Evolutionary conservation across 1,284 basidiomycete genomes (phyloP).

Genomic region (Trichosporon ovoides): DNA sequence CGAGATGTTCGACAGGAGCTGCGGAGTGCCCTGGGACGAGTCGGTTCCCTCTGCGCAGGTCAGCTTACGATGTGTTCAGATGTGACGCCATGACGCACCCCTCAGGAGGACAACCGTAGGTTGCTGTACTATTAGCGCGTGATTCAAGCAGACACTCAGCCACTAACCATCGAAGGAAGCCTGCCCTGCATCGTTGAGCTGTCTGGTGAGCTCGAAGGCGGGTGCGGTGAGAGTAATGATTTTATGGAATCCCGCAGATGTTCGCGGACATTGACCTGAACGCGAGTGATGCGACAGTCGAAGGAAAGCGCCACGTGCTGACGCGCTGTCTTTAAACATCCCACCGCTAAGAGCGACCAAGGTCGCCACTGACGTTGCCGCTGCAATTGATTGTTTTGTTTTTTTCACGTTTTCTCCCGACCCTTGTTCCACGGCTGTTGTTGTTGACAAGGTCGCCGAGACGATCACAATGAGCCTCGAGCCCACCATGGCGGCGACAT

Average conservation of each 20-base stretch:
- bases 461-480: background rate
- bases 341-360: background rate
- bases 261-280: slow-evolving; percentile 4
- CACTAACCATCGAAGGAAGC: slow-evolving; percentile 46
- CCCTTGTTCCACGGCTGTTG: background rate
- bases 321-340: background rate
- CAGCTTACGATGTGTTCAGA: background rate
- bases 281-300: slow-evolving; percentile 5
- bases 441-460: background rate
- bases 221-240: slow-evolving; percentile 5
- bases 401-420: slow-evolving; percentile 2
- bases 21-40: slow-evolving; percentile 88
- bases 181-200: slow-evolving; percentile 40
- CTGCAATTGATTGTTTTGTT: background rate
- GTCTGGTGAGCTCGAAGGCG: slow-evolving; percentile 4
- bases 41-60: slow-evolving; percentile 77
- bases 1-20: slow-evolving; percentile 92
- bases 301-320: slow-evolving; percentile 2
- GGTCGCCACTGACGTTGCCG: background rate
- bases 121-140: slow-evolving; percentile 58
- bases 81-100: slow-evolving; percentile 32
- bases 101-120: slow-evolving; percentile 87
- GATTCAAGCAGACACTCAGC: background rate
- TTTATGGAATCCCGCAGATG: slow-evolving; percentile 9
- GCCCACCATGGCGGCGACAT: background rate